These are phyloP conservation scores for Aspergillus quadricinctus DNA, from an alignment of 2,329 filamentous ascomycete species.

Conservation along the genomic window DNA sequence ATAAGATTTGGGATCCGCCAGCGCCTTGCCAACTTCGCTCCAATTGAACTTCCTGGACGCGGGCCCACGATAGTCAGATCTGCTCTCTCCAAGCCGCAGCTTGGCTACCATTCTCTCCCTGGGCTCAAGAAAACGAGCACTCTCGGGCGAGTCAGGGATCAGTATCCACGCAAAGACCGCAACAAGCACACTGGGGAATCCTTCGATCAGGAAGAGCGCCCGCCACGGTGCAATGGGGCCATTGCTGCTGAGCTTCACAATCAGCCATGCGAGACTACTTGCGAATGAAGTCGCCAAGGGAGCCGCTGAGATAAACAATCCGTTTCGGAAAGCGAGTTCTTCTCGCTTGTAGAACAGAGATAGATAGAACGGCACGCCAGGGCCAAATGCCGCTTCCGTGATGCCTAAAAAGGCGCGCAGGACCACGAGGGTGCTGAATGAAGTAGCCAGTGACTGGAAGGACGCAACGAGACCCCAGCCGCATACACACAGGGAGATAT, in stretches of 20 bases:
- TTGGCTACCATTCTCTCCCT: conserved; percentile 67
- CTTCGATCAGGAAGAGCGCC: conserved; percentile 78
- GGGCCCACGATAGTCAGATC: conserved; percentile 31
- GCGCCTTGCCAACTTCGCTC: conserved; percentile 54
- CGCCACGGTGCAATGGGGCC: conserved; percentile 76
- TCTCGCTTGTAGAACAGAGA: conserved; percentile 60
- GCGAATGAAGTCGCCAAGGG: conserved; percentile 64
- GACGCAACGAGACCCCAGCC: conserved; percentile 78
- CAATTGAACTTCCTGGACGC: conserved; percentile 44
- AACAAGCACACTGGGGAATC: conserved; percentile 74
- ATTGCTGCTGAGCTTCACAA: conserved; percentile 62
- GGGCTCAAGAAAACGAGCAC: conserved; percentile 58
- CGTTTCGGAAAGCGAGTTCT: conserved; percentile 80
- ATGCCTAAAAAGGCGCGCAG: conserved; percentile 48
- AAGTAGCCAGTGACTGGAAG: conserved; percentile 64
- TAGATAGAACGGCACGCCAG: conserved; percentile 61
- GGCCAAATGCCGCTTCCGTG: conserved; percentile 59
- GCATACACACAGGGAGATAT: conserved; percentile 59
- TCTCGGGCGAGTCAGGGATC: conserved; percentile 71
- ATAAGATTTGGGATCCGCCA: conserved; percentile 66
- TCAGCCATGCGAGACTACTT: conserved; percentile 70
- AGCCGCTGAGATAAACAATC: conserved; percentile 76
- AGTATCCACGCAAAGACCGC: conserved; percentile 69
- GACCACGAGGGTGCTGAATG: conserved; percentile 53
- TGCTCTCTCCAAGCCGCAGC: conserved; percentile 59